A percentile compares a stretch with the other conserved stretches of the same genome.
Evolutionary conservation across 1,284 basidiomycete species (phyloP).

Genomic region (Coniferiporia sulphurascens): DNA sequence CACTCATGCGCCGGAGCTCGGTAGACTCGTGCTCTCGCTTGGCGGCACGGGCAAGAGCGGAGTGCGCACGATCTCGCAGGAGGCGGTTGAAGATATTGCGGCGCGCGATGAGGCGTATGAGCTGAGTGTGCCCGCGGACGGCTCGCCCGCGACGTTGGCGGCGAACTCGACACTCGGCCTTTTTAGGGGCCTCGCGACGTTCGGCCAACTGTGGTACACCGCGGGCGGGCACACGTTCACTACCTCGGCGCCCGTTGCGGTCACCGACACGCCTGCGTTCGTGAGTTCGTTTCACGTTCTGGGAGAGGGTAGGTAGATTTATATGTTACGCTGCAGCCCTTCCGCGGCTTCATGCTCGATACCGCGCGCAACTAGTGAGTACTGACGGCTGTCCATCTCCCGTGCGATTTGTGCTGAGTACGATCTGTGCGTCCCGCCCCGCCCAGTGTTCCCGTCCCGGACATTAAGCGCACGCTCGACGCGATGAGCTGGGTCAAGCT

Average conservation of each 20-base stretch:
- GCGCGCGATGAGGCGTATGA: conserved; percentile 62
- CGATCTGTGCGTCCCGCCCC: not conserved
- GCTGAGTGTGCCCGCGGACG: conserved; percentile 57
- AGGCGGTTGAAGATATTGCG: conserved; percentile 50
- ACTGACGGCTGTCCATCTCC: not conserved
- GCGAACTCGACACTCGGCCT: conserved; percentile 67
- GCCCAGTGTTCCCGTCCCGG: conserved; percentile 56
- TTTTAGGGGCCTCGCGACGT: conserved; percentile 77
- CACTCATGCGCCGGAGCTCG: not conserved
- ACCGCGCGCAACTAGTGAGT: conserved; percentile 61
- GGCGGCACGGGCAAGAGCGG: not conserved
- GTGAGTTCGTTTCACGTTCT: conserved; percentile 29
- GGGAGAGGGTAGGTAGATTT: not conserved
- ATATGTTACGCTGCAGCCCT: conserved; percentile 43
- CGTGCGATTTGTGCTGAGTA: not conserved
- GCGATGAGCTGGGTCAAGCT: conserved; percentile 87
- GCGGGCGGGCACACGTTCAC: conserved; percentile 47
- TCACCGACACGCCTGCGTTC: conserved; percentile 61
- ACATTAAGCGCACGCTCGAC: conserved; percentile 73
- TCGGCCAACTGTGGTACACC: conserved; percentile 73
- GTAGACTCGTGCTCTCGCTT: conserved; percentile 3
- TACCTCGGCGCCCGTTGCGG: conserved; percentile 52
- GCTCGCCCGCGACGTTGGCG: conserved; percentile 51
- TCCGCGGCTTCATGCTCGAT: conserved; percentile 80
- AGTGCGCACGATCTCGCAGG: conserved; percentile 39